A percentile compares a stretch with the other conserved stretches of the same genome.
phyloP scores from a whole-genome alignment of 2,329 filamentous ascomycete genomes.

The Aspergillus costaricaensis region DNA sequence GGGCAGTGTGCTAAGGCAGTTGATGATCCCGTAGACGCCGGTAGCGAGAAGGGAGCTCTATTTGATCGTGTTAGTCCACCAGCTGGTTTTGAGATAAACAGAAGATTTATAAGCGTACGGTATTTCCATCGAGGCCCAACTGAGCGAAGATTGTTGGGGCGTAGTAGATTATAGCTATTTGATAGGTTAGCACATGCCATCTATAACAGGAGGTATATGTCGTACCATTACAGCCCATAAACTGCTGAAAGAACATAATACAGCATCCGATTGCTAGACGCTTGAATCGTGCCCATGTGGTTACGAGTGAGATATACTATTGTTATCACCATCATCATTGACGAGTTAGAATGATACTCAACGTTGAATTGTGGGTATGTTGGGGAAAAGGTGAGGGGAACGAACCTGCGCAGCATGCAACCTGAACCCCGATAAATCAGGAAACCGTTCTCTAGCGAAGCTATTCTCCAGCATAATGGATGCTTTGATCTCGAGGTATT shows the following conservation, averaged over 20 bases:
- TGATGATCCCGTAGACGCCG: slow-evolving; percentile 43
- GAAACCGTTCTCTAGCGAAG: slow-evolving; percentile 34
- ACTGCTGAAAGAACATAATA: slow-evolving; percentile 50
- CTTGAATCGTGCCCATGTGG: slow-evolving; percentile 39
- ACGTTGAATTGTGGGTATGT: neutral
- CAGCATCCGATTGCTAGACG: slow-evolving; percentile 42
- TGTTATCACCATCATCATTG: neutral
- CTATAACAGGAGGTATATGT: neutral
- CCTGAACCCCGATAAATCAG: slow-evolving; percentile 29
- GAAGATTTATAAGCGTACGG: slow-evolving; percentile 16
- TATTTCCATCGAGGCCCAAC: slow-evolving; percentile 44
- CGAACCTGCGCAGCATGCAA: slow-evolving; percentile 37
- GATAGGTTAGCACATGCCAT: no score
- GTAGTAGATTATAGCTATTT: slow-evolving; percentile 48
- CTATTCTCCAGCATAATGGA: slow-evolving; percentile 40
- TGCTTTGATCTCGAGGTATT: slow-evolving; percentile 55
- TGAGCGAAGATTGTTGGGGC: slow-evolving; percentile 50
- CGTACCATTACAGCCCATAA: slow-evolving; percentile 49
- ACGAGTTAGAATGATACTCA: neutral
- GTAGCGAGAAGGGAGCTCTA: slow-evolving; percentile 39
- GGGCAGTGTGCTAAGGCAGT: slow-evolving; percentile 38
- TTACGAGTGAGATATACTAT: slow-evolving; percentile 37
- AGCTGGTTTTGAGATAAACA: neutral
- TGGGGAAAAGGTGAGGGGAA: neutral
- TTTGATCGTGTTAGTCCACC: neutral